Evolutionary conservation across 345 rosid species (phyloP), one percentile per base, ranked within the genome.

Genomic region (Hevea brasiliensis): DNA sequence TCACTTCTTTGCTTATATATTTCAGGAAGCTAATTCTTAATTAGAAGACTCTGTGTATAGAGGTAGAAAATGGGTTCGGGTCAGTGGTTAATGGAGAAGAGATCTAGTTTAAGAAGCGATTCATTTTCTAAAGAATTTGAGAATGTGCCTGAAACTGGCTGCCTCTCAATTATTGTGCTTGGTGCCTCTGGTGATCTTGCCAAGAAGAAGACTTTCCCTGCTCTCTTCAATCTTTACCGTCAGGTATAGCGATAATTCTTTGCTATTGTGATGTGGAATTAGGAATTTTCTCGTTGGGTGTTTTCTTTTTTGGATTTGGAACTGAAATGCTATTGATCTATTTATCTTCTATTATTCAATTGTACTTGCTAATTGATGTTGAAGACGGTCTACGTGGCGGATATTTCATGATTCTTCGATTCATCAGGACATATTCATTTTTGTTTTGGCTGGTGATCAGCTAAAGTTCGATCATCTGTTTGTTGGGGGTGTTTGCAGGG

Each of bases 151-250:
- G 99, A 90, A 85, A 84, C 87, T 56, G 98, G 99, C 37, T 87
- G 96, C 81, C 93, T 95, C 70, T 91, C 98, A 12, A 84, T 93
- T 73, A 68, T 89, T 42, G 97, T 93, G 69, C 91, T 93, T 37
- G 98, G 98, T 78, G 98, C 98, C 69, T 91, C 97, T 75, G 97
- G 98, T 81, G 98, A 93, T 88, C 96, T 93, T 71, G 98, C 98
- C 69, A 93, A 91, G 89, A 93, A 93, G 86, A 93, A 93, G 85
- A 93, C 98, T 72, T 93, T 93, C 74, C 97, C 98, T 24, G 98
- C 98, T 8, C 95, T 93, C 47, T 93, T 87, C 89, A 74, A 91
- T 81, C 95, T 93, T 54, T 91, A 84, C 68, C 89, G 92, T 26
- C 94, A 89, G 96, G 99, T 95, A 73, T n/a, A 73, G 18, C 42